Base-by-base conservation (phyloP, 768 basidiomycete genomes). In the Ramaria sp. region DNA sequence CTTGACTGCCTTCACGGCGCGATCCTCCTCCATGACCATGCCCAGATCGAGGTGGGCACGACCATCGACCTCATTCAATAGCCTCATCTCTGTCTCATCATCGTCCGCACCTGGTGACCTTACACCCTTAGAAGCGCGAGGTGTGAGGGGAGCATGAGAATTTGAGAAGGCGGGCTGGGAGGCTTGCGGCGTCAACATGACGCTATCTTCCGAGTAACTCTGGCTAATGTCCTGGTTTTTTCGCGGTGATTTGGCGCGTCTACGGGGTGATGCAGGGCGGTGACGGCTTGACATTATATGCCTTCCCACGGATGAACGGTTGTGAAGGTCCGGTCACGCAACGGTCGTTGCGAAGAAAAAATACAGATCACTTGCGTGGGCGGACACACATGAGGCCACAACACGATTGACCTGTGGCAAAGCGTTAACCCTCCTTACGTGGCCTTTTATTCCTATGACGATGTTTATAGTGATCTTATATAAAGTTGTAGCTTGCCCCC, bases 1-100 rank as follows among this genome's bases (percentile, higher is more conserved):
- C 36, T 54, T 63, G 22, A 34, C 53, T 50, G 3, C 60, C 59
- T 48, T 61, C 60, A 39, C 36, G 20, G 38, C 8, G 28, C 37
- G 22, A 16, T 50, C 55, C 22, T 56, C 55, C 48, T 56, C 32
- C 42, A 18, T 28, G 50, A 20, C 32, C n/a, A 24, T 34, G 45
- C 39, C 39, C 30, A 27, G 43, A 47, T n/a, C 15, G 8, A 25
- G 27, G 38, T 5, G 47, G 24, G n/a, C 24, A 20, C 36, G 50
- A 20, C 37, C 38, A 22, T 57, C 50, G 25, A 20, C n/a, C 20
- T 48, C 52, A 32, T 41, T 48, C 36, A 57, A 52, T 28, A 57
- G 30, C 32, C 45, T 53, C 30, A 57, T 52, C 39, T 57, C 57
- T 36, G 47, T 43, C 18, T 48, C 57, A 24, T 57, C 57, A 28